phyloP scores from a whole-genome alignment of 2,329 filamentous ascomycete species.

The Fusarium chaquense region DNA sequence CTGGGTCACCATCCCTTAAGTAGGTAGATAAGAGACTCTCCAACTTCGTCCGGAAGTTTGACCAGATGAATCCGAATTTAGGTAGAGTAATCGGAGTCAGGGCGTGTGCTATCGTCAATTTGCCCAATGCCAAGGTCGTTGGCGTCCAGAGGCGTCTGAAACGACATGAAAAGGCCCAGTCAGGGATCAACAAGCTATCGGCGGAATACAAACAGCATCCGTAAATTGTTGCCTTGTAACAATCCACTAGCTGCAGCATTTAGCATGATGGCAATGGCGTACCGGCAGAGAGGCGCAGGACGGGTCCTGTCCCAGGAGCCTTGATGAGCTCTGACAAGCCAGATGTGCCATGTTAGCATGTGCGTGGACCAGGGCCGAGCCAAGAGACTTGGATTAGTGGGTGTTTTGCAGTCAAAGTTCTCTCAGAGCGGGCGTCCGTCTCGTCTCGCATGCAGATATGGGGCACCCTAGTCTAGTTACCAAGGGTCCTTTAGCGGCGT shows the following conservation, averaged over 20 bases:
- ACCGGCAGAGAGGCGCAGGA: constrained; percentile 24
- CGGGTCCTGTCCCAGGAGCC: constrained; percentile 22
- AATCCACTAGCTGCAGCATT: constrained; percentile 42
- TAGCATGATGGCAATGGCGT: constrained; percentile 33
- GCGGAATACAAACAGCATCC: constrained; percentile 40
- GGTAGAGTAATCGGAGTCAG: constrained; percentile 27
- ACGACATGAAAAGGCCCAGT: constrained; percentile 41
- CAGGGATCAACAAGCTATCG: constrained; percentile 48
- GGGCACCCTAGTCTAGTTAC: constrained; percentile 44
- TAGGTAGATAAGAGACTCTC: constrained; percentile 44
- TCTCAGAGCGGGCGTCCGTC: constrained; percentile 40
- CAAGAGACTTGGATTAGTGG: constrained; percentile 31
- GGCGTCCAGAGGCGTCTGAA: constrained; percentile 36
- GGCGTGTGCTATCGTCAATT: constrained; percentile 44
- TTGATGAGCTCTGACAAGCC: constrained; percentile 12
- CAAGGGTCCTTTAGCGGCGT: constrained; percentile 37
- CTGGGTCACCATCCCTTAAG: constrained; percentile 48
- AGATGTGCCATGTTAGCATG: constrained; percentile 42
- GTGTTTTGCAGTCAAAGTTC: constrained; percentile 39
- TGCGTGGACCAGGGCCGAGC: constrained; percentile 47
- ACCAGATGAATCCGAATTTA: constrained; percentile 35
- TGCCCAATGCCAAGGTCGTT: constrained; percentile 44
- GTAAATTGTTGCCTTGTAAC: constrained; percentile 42
- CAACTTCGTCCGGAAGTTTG: constrained; percentile 32
- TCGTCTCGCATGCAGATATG: constrained; percentile 46